These are phyloP conservation scores for Gossypium laxum DNA, from an alignment of 441 rosid species.

Conservation along the genomic window DNA sequence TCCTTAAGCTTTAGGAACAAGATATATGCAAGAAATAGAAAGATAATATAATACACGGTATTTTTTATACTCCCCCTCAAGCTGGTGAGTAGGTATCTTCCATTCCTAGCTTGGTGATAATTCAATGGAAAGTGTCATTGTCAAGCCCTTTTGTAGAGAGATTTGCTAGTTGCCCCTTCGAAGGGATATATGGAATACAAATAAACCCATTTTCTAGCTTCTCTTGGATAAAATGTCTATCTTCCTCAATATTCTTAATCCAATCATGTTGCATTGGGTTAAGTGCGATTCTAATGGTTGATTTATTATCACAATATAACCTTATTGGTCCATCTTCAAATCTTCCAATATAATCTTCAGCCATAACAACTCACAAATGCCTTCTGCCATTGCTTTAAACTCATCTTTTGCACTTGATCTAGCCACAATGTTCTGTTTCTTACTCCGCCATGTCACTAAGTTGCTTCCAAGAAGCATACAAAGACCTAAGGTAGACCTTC, in stretches of 20 bases:
- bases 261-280: not conserved
- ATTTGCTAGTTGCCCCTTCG: too few relatives aligned
- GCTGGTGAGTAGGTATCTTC: not conserved
- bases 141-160: not conserved
- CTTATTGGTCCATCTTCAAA: too few relatives aligned
- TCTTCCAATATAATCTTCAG: not conserved
- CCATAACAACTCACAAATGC: too few relatives aligned
- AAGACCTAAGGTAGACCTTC: not conserved
- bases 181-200: too few relatives aligned
- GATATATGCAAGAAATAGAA: not conserved
- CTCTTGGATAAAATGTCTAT: not conserved
- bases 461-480: not conserved
- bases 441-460: not conserved
- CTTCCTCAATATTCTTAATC: not conserved
- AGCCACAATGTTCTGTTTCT: not conserved
- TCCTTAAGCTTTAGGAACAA: not conserved
- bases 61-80: not conserved
- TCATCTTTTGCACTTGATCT: not conserved
- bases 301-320: not conserved
- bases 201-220: too few relatives aligned
- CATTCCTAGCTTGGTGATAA: not conserved
- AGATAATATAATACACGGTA: not conserved
- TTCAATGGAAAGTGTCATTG: not conserved
- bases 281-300: not conserved
- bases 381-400: too few relatives aligned